phyloP scores from a whole-genome alignment of 2,329 filamentous ascomycete genomes.

The Penicillium sp. region DNA sequence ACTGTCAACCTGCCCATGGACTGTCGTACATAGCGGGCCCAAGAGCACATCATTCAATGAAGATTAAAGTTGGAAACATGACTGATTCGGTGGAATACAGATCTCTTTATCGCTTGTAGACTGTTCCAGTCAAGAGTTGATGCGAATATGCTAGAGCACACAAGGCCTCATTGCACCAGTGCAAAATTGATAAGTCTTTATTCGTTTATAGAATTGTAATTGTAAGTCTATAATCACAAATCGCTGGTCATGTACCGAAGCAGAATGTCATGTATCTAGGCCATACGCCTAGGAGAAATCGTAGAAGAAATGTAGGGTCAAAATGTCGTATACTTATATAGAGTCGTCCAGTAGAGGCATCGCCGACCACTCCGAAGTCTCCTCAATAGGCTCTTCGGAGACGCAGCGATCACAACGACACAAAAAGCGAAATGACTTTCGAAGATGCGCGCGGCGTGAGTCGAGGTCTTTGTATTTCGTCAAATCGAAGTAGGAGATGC shows the following conservation, averaged over 20 bases:
- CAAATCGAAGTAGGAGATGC: constrained; percentile 35
- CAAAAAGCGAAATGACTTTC: constrained; percentile 27
- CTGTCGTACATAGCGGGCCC: too few relatives aligned
- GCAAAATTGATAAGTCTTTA: background rate
- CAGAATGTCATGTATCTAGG: background rate
- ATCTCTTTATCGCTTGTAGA: background rate
- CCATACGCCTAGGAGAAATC: background rate
- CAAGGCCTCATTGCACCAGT: background rate
- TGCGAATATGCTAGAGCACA: background rate
- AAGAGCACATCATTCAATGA: background rate
- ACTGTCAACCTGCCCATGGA: too few relatives aligned
- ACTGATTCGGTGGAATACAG: background rate
- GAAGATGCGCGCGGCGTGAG: constrained; percentile 25
- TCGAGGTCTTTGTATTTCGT: constrained; percentile 18
- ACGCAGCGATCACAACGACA: constrained; percentile 29
- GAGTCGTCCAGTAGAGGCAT: constrained; percentile 19
- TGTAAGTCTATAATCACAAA: background rate
- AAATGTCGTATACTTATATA: background rate
- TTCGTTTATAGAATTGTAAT: background rate
- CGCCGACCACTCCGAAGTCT: constrained; percentile 14
- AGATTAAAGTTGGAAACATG: background rate
- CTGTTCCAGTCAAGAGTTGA: background rate
- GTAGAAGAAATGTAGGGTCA: background rate
- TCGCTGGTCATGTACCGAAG: background rate
- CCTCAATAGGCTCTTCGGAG: constrained; percentile 18